Base-by-base conservation (phyloP, 2,329 filamentous ascomycete species). In the Pseudogymnoascus sp. region DNA sequence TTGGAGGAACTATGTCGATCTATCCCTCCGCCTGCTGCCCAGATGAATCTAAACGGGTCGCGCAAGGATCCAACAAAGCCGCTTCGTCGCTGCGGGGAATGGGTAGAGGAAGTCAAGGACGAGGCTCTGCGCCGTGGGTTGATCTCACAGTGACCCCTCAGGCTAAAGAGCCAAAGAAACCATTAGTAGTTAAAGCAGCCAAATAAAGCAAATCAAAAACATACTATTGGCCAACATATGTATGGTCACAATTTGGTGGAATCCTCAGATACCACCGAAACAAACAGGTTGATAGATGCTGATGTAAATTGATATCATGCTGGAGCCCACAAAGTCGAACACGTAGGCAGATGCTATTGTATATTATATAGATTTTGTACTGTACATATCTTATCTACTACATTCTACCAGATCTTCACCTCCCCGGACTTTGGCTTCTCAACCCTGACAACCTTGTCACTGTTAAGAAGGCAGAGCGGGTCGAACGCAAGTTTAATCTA, bases 401-500 rank as follows among this genome's bases (percentile, higher is more conserved):
- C 6, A 30, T 8, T 64, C 63, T 72, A 81, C 78, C 78, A 80
- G 64, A 75, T 71, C n/a, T 71, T 65, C 11, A 80, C 72, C 68
- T 81, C 73, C 36, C 77, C 80, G 0, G 75, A 68, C 68, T 77
- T 77, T 18, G 81, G 80, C 67, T 76, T 78, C 73, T 87, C 77
- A 68, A 87, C 78, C 61, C 86, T 79, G 11, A 89, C 74, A 20
- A 89, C 79, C 76, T 89, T 89, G 76, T 88, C 86, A 67, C 81
- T 85, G 75, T 89, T 89, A 61, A 73, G 63, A 18, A 89, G 73
- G 67, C 82, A 87, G 33, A 91, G 76, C 2, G 90, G 90, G 73
- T 94, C 90, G 65, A 92, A 88, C 0, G 90, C 87, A 68, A 85
- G 80, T 78, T 94, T 94, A 72, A 93, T 85, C 86, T 89, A 39